These are phyloP conservation scores for Fraxinus dipetala DNA, from an alignment of 305 asterid species.

Conservation along the genomic window DNA sequence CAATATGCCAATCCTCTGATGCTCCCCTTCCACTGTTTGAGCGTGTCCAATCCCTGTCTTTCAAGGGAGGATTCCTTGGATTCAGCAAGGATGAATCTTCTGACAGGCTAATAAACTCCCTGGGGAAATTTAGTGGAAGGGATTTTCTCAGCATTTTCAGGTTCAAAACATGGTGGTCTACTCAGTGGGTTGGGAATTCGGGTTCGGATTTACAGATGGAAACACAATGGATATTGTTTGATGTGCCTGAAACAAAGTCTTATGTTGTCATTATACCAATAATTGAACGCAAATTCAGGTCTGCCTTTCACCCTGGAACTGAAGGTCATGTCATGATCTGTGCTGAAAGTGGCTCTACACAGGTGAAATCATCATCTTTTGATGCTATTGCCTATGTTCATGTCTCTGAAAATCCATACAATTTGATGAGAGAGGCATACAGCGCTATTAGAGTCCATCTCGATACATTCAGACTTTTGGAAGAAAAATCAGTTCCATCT, in stretches of 20 bases:
- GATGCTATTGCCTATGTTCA: slow-evolving; percentile 53
- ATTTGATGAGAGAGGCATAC: slow-evolving; percentile 68
- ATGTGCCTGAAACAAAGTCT: slow-evolving; percentile 54
- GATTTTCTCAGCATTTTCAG: slow-evolving; percentile 78
- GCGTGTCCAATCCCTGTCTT: slow-evolving; percentile 48
- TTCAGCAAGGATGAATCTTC: slow-evolving; percentile 41
- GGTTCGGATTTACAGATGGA: slow-evolving; percentile 81
- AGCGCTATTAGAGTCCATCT: slow-evolving; percentile 59
- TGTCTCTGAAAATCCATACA: slow-evolving; percentile 67
- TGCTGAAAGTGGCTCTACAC: slow-evolving; percentile 72
- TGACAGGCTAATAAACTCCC: slow-evolving; percentile 46
- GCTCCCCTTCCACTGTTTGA: slow-evolving; percentile 48
- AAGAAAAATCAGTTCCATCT: slow-evolving; percentile 63
- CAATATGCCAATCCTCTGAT: slow-evolving; percentile 39
- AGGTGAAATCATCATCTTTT: slow-evolving; percentile 44
- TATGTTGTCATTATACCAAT: slow-evolving; percentile 59
- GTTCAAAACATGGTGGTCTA: slow-evolving; percentile 92
- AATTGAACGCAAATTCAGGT: slow-evolving; percentile 60
- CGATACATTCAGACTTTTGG: slow-evolving; percentile 61
- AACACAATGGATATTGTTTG: slow-evolving; percentile 69
- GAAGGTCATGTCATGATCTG: slow-evolving; percentile 52
- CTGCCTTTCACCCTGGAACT: slow-evolving; percentile 60
- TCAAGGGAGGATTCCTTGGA: slow-evolving; percentile 66
- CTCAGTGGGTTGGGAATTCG: slow-evolving; percentile 73
- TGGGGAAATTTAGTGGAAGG: slow-evolving; percentile 54